Evolutionary conservation across 306 rosid genomes (phyloP).

Genomic region (Trifolium pratense): DNA sequence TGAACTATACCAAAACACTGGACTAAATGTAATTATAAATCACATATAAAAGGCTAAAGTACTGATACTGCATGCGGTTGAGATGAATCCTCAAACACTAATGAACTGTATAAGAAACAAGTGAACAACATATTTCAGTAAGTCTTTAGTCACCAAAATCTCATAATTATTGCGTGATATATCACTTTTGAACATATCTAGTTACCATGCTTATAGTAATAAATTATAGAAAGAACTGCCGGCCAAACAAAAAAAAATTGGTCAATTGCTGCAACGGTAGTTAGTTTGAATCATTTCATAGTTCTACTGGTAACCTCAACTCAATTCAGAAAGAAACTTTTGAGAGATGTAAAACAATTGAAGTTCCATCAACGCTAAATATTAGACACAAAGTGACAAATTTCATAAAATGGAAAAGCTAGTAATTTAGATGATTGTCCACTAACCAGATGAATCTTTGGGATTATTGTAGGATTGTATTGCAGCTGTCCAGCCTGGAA

Average conservation of each 20-base stretch:
- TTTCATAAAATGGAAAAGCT: slow-evolving; percentile 34
- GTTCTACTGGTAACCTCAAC: slow-evolving; percentile 21
- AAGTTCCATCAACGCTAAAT: slow-evolving; percentile 26
- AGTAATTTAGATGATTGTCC: slow-evolving; percentile 30
- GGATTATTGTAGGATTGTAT: slow-evolving; percentile 54
- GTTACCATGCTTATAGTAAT: slow-evolving; percentile 8
- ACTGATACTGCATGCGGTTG: not conserved
- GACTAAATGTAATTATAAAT: slow-evolving; percentile 20
- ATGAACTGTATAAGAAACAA: not conserved
- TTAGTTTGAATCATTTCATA: slow-evolving; percentile 29
- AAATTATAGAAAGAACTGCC: slow-evolving; percentile 10
- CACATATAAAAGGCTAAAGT: not conserved
- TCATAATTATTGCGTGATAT: not conserved
- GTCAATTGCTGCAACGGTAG: not conserved
- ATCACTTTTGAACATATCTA: not conserved
- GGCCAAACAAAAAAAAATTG: not conserved
- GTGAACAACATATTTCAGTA: not conserved
- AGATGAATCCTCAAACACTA: slow-evolving; percentile 8
- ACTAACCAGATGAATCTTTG: slow-evolving; percentile 69
- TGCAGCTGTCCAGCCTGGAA: slow-evolving; percentile 75
- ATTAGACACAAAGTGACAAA: slow-evolving; percentile 1
- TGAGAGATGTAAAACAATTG: slow-evolving; percentile 24
- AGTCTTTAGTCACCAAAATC: not conserved
- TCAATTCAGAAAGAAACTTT: slow-evolving; percentile 8
- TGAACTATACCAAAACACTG: slow-evolving; percentile 24